Percentiles rank a stretch among this genome's conserved stretches.
Evolutionary conservation across 176 grass and related monocot genomes (phyloP).

Genomic region (Luzula sylvatica): DNA sequence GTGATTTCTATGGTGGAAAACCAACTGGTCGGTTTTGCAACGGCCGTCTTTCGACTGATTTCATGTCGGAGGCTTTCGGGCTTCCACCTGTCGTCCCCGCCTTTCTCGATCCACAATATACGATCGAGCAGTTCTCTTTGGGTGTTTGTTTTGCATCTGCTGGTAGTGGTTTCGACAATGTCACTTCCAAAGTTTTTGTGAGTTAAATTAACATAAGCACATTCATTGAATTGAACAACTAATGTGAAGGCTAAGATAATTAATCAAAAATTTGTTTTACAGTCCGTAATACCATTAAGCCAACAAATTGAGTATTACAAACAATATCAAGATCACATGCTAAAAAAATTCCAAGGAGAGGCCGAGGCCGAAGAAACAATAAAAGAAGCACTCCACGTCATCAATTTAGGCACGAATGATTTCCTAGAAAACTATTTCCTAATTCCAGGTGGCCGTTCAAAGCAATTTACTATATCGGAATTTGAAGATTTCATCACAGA

Average conservation of each 20-base stretch:
- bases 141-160: constrained; percentile 78
- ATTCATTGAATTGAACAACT: too few relatives aligned
- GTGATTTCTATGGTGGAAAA: too few relatives aligned
- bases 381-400: too few relatives aligned
- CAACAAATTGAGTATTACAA: constrained; percentile 60
- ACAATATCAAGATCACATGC: constrained; percentile 47
- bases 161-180: too few relatives aligned
- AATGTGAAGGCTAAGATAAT: too few relatives aligned
- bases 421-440: constrained; percentile 46
- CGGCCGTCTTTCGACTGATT: constrained; percentile 53
- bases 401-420: too few relatives aligned
- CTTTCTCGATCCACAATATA: constrained; percentile 38
- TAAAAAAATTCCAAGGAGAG: too few relatives aligned
- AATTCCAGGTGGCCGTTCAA: constrained; percentile 3
- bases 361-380: constrained; percentile 19
- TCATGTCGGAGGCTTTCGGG: constrained; percentile 58
- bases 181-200: constrained; percentile 34
- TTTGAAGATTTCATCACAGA: constrained; percentile 25
- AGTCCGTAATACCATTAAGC: constrained; percentile 47
- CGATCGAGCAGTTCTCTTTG: constrained; percentile 30
- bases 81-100: constrained; percentile 38
- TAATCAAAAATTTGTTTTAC: too few relatives aligned
- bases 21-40: constrained; percentile 79
- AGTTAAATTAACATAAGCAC: background rate
- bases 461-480: constrained; percentile 18